Conservation (phyloP, 805 yeast genomes). For the Kazachstania kunashirensis region DNA sequence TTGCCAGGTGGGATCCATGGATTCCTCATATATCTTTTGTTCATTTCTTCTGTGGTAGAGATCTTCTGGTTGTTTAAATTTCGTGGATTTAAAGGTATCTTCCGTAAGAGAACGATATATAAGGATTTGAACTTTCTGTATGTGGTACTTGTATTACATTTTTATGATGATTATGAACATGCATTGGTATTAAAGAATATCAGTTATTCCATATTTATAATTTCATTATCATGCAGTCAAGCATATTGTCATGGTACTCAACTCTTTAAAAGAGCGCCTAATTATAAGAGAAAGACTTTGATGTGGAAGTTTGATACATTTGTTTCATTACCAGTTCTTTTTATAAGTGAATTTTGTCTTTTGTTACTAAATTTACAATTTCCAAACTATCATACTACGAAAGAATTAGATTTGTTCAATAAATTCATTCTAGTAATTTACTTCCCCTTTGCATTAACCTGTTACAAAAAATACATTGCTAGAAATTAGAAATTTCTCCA, state of each 20-base stretch:
- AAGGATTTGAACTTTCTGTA: constrained; percentile 25
- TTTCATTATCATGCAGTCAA: constrained; percentile 20
- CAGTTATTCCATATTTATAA: constrained; percentile 25
- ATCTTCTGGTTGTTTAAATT: constrained; percentile 20
- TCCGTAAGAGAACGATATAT: constrained; percentile 13
- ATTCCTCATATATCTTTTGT: constrained; percentile 34
- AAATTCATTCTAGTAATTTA: constrained; percentile 18
- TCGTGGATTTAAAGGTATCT: constrained; percentile 13
- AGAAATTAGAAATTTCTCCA: background rate
- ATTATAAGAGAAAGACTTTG: constrained; percentile 6
- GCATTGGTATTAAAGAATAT: constrained; percentile 23
- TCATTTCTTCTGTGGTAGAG: constrained; percentile 16
- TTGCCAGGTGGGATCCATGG: constrained; percentile 67
- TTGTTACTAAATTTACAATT: constrained; percentile 21
- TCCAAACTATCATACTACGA: constrained; percentile 20
- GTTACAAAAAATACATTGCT: constrained; percentile 11
- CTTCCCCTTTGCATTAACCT: constrained; percentile 21
- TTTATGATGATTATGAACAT: constrained; percentile 28
- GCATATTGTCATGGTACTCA: constrained; percentile 22
- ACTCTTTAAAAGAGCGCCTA: constrained; percentile 15
- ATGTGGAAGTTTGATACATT: constrained; percentile 17
- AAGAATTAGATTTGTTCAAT: constrained; percentile 18
- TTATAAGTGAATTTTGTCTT: constrained; percentile 25
- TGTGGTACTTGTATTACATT: constrained; percentile 22
- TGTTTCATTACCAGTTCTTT: constrained; percentile 18